Conservation (phyloP, 805 yeast species). For the Pachysolen tannophilus region DNA sequence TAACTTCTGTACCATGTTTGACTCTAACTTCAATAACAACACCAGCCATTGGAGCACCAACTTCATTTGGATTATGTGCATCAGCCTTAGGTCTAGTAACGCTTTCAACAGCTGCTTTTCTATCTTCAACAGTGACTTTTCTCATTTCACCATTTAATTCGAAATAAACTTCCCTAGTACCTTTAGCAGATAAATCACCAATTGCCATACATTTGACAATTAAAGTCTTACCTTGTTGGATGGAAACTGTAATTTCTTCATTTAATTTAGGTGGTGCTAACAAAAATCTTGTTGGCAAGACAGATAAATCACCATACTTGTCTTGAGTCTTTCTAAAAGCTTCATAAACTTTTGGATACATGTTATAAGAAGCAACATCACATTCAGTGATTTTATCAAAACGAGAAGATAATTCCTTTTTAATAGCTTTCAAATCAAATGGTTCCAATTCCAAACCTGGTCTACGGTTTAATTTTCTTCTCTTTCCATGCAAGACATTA, state of each 20-base stretch:
- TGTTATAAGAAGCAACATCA: slow-evolving; percentile 91
- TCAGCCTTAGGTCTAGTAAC: slow-evolving; percentile 88
- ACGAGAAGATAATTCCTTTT: slow-evolving; percentile 65
- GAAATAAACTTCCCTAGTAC: slow-evolving; percentile 92
- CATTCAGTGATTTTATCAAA: slow-evolving; percentile 76
- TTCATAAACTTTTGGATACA: slow-evolving; percentile 98
- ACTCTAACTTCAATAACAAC: slow-evolving; percentile 93
- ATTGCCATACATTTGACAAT: slow-evolving; percentile 88
- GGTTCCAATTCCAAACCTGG: slow-evolving; percentile 92
- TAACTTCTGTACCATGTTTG: slow-evolving; percentile 78
- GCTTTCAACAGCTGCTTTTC: slow-evolving; percentile 76
- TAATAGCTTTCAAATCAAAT: slow-evolving; percentile 64
- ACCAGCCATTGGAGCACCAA: slow-evolving; percentile 99
- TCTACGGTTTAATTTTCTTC: slow-evolving; percentile 80
- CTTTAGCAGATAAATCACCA: slow-evolving; percentile 85
- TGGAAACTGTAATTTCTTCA: slow-evolving; percentile 82
- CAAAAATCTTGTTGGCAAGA: slow-evolving; percentile 88
- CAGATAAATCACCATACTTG: slow-evolving; percentile 86
- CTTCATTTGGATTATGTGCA: slow-evolving; percentile 76
- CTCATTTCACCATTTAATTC: slow-evolving; percentile 98
- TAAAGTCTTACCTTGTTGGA: slow-evolving; percentile 91
- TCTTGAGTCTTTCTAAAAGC: slow-evolving; percentile 67
- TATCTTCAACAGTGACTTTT: slow-evolving; percentile 88
- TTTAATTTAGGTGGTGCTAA: slow-evolving; percentile 80
- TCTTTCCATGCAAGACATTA: slow-evolving; percentile 82